Percentiles rank a stretch among this genome's conserved stretches.
These are phyloP conservation scores for Lotmaria passim DNA, from an alignment of 208 protist genomes.

Conservation along the genomic window DNA sequence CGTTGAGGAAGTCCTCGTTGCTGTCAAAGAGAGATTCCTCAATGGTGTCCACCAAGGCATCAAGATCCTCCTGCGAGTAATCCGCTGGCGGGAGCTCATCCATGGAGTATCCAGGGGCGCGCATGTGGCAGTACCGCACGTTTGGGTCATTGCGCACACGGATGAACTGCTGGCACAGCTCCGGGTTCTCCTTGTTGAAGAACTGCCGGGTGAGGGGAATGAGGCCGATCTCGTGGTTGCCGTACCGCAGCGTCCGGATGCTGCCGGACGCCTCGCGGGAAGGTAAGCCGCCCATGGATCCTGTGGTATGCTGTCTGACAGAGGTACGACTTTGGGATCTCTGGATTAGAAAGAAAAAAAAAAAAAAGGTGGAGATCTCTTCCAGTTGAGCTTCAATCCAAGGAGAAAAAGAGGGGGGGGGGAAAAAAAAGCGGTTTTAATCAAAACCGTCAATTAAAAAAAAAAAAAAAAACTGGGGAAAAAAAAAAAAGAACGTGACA, in stretches of 20 bases:
- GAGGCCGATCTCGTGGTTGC: constrained; percentile 72
- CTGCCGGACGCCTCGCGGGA: constrained; percentile 48
- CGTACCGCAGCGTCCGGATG: constrained; percentile 74
- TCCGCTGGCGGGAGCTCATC: constrained; percentile 44
- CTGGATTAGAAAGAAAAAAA: constrained; percentile 10
- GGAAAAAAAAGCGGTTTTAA: not conserved
- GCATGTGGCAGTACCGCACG: constrained; percentile 72
- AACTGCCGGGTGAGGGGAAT: constrained; percentile 60
- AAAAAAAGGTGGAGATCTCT: not conserved
- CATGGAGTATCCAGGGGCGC: constrained; percentile 42
- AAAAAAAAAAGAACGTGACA: not conserved
- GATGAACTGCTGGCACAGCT: constrained; percentile 65
- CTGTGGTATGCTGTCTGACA: not conserved
- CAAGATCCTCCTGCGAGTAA: constrained; percentile 62
- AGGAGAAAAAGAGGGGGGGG: no score
- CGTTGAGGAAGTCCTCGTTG: constrained; percentile 49
- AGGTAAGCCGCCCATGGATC: constrained; percentile 57
- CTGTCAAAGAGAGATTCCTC: constrained; percentile 62
- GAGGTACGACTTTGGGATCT: no score
- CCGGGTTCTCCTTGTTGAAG: constrained; percentile 41
- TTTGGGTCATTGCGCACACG: constrained; percentile 76
- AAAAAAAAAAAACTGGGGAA: not conserved
- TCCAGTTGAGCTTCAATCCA: not conserved
- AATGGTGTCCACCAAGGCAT: constrained; percentile 50
- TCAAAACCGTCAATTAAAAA: not conserved